Evolutionary conservation across 306 rosid species (phyloP), one percentile per base, ranked within the genome.

Genomic region (Fragaria ananassa): DNA sequence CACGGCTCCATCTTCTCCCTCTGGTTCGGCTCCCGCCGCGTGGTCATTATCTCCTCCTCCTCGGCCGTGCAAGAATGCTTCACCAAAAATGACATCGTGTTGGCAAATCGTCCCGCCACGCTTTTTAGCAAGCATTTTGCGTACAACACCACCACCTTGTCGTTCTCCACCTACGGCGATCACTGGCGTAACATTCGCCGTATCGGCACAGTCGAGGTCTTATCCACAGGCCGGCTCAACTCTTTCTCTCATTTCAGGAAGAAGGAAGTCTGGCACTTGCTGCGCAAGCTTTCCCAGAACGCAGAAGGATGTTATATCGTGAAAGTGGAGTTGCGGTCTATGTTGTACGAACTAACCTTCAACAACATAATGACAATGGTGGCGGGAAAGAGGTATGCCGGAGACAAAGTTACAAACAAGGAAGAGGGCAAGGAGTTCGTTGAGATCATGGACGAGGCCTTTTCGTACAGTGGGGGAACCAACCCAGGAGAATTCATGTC

Each of bases 181-280:
- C 89, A 83, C 50, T 90, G 96, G 96, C 91, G 93, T 6, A 90
- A 88, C 79, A 27, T 86, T 2, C 96, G 93, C 3, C 93, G 93
- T 9, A 84, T 90, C 0, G 37, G 85, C 73, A 31, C 89, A 0
- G 5, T 80, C 4, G 96, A 90, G 75, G 79, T 90, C 45, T 83
- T 90, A 61, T 87, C 91, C 35, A 37, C 85, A 1, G 19, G 18
- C 14, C 76, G 80, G 4, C 82, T 78, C 34, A 74, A 74, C 82
- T 19, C 60, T 10, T 87, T 89, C 29, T 8, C 13, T 7, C 54
- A 37, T 19, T 88, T 13, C 80, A 88, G 19, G 80, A 53, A 4
- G 91, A 85, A 6, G 93, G 31, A 90, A 74, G 83, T 76, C n/a
- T 11, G 54, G 53, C 71, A 79, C 17, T 23, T 87, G 51, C 49